Evolutionary conservation across 768 basidiomycete species (phyloP).

Genomic region (Auriscalpium orientale): DNA sequence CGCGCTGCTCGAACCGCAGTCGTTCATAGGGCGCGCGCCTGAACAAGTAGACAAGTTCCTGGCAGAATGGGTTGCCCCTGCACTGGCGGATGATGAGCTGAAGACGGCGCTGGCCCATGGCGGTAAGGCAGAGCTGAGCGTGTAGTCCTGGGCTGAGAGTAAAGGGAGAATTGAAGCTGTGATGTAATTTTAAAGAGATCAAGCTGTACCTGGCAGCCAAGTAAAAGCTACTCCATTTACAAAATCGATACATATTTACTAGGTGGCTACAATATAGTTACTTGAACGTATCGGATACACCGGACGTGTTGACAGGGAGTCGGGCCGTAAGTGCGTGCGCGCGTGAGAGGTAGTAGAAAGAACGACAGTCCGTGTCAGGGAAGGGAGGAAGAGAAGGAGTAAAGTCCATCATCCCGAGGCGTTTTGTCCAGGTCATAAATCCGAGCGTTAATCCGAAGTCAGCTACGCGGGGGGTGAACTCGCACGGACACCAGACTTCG

Average conservation of each 20-base stretch:
- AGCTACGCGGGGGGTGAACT: background rate
- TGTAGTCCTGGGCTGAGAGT: conserved; percentile 20
- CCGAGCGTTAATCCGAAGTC: no score
- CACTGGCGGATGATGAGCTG: conserved; percentile 51
- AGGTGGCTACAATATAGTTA: no score
- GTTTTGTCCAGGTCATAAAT: no score
- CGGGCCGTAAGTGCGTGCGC: background rate
- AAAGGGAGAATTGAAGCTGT: background rate
- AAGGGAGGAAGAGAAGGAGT: no score
- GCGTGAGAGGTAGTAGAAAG: background rate
- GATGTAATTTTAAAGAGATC: no score
- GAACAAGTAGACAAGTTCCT: conserved; percentile 91
- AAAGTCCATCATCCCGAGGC: no score
- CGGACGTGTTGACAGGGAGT: background rate
- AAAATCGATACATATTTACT: no score
- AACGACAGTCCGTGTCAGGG: background rate
- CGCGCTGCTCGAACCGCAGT: conserved; percentile 70
- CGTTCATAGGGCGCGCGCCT: conserved; percentile 90
- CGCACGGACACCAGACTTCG: conserved; percentile 25
- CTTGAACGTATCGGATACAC: conserved; percentile 22
- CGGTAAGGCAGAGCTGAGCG: conserved; percentile 58
- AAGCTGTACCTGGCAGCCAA: no score
- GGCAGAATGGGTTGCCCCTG: conserved; percentile 82
- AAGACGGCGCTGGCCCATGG: conserved; percentile 43
- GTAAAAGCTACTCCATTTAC: no score